Evolutionary conservation across 192 early-diverging fungal genomes (phyloP), one percentile per base, ranked within the genome.

Genomic region (Phlyctochytrium planicorne): DNA sequence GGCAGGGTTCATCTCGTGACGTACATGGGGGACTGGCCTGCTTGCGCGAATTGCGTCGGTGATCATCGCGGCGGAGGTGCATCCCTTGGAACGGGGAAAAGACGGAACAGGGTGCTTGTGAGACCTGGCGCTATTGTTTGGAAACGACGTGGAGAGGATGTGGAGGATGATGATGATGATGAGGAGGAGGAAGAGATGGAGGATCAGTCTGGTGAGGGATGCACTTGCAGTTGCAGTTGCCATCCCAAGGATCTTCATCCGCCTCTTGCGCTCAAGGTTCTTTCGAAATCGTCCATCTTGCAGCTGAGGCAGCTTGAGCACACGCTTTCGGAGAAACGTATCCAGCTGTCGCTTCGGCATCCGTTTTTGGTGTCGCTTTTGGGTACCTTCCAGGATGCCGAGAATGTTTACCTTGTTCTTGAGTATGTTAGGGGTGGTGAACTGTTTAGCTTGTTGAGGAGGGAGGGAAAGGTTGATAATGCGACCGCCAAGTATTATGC

Each of bases 321-420:
- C 66, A 92, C 91, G 4, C 71, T 93, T 1, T 81, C 89, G 0
- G 91, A 93, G 70, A 90, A 31, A 91, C 90, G 73, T 89, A 92
- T 29, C 75, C 91, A 4, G 85, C 91, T 37, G 81, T 83, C 37
- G 84, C 85, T 0, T 59, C 80, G 1, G 69, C 77, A 25, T 86
- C 94, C 96, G 27, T 98, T 98, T 72, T 92, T 97, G 40, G 95
- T 96, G 25, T 90, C 90, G 25, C 81, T 98, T 57, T 94, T 95
- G 74, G 95, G 93, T 75, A 89, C 93, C 2, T 97, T 98, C 83
- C 91, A 93, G 69, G 91, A 88, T 0, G 74, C 84, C 0, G 80
- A 87, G 25, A 88, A 93, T 33, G 80, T 93, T 27, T 93, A 91
- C 65, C 69, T 93, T 27, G 89, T 93, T 0, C 78, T 89, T 68